A percentile compares a stretch with the other conserved stretches of the same genome.
phyloP scores from a whole-genome alignment of 345 rosid genomes.

The Cardamine chenopodiifolia region DNA sequence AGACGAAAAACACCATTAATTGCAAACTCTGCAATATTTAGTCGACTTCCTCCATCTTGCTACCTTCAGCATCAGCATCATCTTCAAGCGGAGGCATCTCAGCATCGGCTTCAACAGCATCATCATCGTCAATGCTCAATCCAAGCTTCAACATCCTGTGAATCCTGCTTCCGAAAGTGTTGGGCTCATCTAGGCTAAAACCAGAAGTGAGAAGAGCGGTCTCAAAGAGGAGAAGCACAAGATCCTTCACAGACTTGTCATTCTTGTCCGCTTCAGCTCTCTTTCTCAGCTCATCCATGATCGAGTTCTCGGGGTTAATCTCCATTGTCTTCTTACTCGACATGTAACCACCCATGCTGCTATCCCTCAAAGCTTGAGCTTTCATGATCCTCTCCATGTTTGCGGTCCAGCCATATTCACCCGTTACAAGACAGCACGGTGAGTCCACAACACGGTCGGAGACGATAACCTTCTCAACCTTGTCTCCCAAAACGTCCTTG shows the following conservation, averaged over 20 bases:
- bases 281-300: conserved; percentile 91
- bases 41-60: conserved; percentile 98
- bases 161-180: conserved; percentile 89
- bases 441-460: conserved; percentile 89
- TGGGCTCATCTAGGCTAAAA: conserved; percentile 88
- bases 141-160: conserved; percentile 92
- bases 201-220: conserved; percentile 85
- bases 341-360: conserved; percentile 89
- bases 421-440: conserved; percentile 87
- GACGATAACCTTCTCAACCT: conserved; percentile 78
- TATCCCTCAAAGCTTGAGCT: conserved; percentile 88
- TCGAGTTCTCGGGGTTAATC: conserved; percentile 78
- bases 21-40: conserved; percentile 29
- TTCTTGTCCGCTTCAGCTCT: conserved; percentile 81
- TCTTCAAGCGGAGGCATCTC: conserved; percentile 85
- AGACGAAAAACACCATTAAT: not conserved
- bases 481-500: conserved; percentile 82
- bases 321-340: conserved; percentile 91
- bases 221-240: conserved; percentile 74
- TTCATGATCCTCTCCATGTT: conserved; percentile 97
- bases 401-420: conserved; percentile 88
- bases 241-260: conserved; percentile 90
- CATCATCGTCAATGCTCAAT: conserved; percentile 74
- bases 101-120: conserved; percentile 61
- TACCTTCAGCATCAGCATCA: conserved; percentile 76